A percentile compares a stretch with the other conserved stretches of the same genome.
These are phyloP conservation scores for Hypoxylon sp. DNA, from an alignment of 2,329 filamentous ascomycete species.

Conservation along the genomic window DNA sequence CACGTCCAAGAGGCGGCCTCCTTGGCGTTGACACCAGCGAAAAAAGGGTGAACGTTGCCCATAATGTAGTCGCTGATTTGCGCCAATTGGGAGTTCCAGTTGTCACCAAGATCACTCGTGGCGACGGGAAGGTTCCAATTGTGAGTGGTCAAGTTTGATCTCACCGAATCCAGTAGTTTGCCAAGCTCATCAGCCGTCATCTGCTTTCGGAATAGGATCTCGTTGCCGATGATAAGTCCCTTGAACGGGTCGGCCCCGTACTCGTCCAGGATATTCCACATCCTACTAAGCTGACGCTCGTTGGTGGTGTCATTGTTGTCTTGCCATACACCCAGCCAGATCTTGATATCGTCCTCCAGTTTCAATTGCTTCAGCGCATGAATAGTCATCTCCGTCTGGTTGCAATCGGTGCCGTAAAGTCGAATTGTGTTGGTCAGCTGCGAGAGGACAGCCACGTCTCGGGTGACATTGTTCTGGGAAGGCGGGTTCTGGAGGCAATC, in stretches of 20 bases:
- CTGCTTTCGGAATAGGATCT: conserved; percentile 81
- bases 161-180: conserved; percentile 74
- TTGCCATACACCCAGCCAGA: conserved; percentile 97
- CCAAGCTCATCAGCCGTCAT: conserved; percentile 76
- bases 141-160: conserved; percentile 76
- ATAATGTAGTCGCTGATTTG: conserved; percentile 86
- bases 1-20: conserved; percentile 84
- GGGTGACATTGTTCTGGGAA: conserved; percentile 93
- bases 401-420: conserved; percentile 96
- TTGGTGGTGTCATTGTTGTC: conserved; percentile 88
- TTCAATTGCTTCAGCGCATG: conserved; percentile 82
- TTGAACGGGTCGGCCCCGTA: conserved; percentile 79
- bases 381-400: conserved; percentile 94
- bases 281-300: conserved; percentile 81
- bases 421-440: conserved; percentile 90
- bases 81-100: conserved; percentile 82
- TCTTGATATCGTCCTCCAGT: conserved; percentile 79
- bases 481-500: conserved; percentile 82
- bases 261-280: conserved; percentile 84
- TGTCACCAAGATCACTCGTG: conserved; percentile 89
- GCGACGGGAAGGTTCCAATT: conserved; percentile 81
- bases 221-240: conserved; percentile 85
- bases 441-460: conserved; percentile 89
- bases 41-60: conserved; percentile 98
- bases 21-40: conserved; percentile 79